Evolutionary conservation across 1,284 basidiomycete species (phyloP), one percentile per base, ranked within the genome.

Genomic region (Apiotrichum veenhuisii): DNA sequence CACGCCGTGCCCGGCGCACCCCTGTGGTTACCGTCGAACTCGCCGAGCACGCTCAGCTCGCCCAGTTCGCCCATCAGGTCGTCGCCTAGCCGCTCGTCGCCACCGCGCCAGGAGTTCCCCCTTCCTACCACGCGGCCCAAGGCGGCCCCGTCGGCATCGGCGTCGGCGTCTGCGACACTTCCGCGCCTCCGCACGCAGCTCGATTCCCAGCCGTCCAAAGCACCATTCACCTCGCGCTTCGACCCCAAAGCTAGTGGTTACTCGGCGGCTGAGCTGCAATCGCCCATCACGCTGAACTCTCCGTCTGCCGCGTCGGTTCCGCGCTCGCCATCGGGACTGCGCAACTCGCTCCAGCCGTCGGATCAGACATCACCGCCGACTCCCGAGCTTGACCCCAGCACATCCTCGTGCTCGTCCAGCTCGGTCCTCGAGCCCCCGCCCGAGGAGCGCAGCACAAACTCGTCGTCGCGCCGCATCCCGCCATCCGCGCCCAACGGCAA

Each of bases 361-460:
- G 15, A 25, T 5, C 44, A 22, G 34, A 38, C 38, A 7, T 63
- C 64, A 12, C 69, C 69, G 2, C 61, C 65, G 1, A 68, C 69
- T 8, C 67, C 69, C 23, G 69, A 70, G 47, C 61, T 70, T 3
- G 69, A 70, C 48, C 59, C 67, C 1, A 60, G 57, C 33, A 52
- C 50, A 0, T 58, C 55, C 26, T 61, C 58, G 46, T 66, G 60
- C 56, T 66, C 62, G 40, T 62, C 60, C 9, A 40, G 33, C 2
- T 62, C 60, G 2, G 60, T 58, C 26, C 33, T 57, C 30, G 60
- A 62, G 44, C 51, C 54, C 12, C 46, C 50, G 18, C 38, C 51
- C 40, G 57, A 58, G 18, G 56, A 54, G 40, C 53, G 53, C 50
- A 50, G 26, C 18, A 40, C 38, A 44, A 50, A 37, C 23, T 47